These are phyloP conservation scores for Prunella vulgaris DNA, from an alignment of 257 asterid species.

Conservation along the genomic window DNA sequence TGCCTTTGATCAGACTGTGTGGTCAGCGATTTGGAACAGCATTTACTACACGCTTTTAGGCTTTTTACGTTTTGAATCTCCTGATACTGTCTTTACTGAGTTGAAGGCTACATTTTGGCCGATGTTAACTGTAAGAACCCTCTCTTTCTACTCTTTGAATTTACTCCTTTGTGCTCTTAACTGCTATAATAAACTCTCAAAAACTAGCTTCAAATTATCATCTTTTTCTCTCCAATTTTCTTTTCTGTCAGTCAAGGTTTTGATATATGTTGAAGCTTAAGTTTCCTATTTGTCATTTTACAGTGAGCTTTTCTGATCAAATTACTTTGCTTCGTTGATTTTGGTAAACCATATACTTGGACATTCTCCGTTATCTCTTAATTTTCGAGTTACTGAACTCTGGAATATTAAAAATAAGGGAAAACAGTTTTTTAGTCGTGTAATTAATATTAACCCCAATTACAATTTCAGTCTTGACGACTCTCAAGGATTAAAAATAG, in stretches of 20 bases:
- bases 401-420: background rate
- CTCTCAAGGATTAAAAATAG: too few species aligned
- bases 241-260: background rate
- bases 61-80: conserved; percentile 69
- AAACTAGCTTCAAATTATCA: background rate
- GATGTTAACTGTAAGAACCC: conserved; percentile 71
- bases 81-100: conserved; percentile 45
- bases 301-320: background rate
- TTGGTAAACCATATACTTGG: background rate
- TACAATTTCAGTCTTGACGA: too few species aligned
- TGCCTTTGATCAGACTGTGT: conserved; percentile 67
- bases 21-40: conserved; percentile 91
- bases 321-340: background rate
- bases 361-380: background rate
- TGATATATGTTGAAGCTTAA: background rate
- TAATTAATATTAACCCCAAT: too few species aligned
- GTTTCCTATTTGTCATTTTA: background rate
- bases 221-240: background rate
- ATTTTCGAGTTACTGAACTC: background rate
- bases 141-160: conserved; percentile 3
- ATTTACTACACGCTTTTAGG: conserved; percentile 66
- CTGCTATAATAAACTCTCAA: background rate
- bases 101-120: conserved; percentile 75
- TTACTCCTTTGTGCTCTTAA: background rate
- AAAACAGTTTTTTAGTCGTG: too few species aligned